Conservation (phyloP, 1,139 yeast genomes). For the Protomyces inundatus region DNA sequence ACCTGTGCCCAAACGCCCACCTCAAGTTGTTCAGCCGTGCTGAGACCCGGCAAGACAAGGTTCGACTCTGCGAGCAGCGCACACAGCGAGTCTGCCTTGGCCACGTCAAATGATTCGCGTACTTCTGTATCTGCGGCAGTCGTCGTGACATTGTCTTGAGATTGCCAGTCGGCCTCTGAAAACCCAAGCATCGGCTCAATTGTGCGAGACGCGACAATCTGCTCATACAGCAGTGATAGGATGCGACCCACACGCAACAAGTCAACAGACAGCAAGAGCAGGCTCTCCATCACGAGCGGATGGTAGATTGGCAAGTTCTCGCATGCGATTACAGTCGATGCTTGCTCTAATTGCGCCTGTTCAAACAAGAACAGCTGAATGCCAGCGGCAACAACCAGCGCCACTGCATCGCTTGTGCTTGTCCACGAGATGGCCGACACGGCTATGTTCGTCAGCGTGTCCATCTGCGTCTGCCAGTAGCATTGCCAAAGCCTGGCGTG, state of each 20-base stretch:
- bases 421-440: background rate
- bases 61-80: background rate
- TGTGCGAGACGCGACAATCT: background rate
- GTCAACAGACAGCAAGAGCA: constrained; percentile 53
- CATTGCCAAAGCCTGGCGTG: background rate
- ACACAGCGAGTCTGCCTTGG: constrained; percentile 6
- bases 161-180: background rate
- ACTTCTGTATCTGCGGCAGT: background rate
- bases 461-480: background rate
- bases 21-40: background rate
- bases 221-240: background rate
- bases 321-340: constrained; percentile 47
- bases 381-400: background rate
- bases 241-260: background rate
- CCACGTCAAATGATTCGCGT: background rate
- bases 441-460: background rate
- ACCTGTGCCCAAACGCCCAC: background rate
- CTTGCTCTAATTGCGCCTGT: constrained; percentile 64
- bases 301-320: constrained; percentile 40
- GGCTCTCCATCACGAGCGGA: constrained; percentile 37
- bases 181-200: background rate
- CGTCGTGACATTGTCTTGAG: too few species aligned
- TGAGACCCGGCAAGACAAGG: background rate
- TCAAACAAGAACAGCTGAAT: background rate
- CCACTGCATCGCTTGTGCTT: background rate